phyloP scores from a whole-genome alignment of 2,329 filamentous ascomycete genomes.

The Ceratocystis destructans region DNA sequence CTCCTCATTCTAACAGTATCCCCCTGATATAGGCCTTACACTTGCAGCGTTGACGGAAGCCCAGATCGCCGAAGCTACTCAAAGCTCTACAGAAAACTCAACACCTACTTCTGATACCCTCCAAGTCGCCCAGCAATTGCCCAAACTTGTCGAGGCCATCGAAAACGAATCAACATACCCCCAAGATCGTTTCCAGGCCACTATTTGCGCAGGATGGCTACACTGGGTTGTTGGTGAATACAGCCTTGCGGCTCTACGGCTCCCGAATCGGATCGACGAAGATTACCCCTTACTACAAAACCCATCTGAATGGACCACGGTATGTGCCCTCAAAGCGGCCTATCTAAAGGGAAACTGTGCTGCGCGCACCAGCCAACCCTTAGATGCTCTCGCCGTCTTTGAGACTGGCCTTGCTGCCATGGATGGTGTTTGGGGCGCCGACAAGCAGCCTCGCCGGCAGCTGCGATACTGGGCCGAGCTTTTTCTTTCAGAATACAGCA shows the following conservation, averaged over 20 bases:
- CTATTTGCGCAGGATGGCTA: conserved; percentile 71
- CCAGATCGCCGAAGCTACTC: conserved; percentile 44
- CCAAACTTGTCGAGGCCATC: conserved; percentile 42
- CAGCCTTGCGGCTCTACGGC: conserved; percentile 40
- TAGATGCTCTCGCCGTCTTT: conserved; percentile 53
- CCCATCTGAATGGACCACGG: conserved; percentile 65
- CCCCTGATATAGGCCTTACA: conserved; percentile 43
- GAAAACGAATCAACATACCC: conserved; percentile 40
- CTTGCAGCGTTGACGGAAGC: conserved; percentile 56
- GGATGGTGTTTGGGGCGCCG: conserved; percentile 34
- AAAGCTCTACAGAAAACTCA: conserved; percentile 28
- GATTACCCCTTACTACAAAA: conserved; percentile 40
- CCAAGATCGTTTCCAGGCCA: conserved; percentile 61
- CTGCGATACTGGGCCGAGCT: conserved; percentile 67
- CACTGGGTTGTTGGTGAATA: conserved; percentile 67
- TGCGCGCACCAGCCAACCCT: conserved; percentile 34
- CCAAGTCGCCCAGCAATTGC: conserved; percentile 33
- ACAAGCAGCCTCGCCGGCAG: conserved; percentile 45
- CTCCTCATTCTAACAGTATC: conserved; percentile 18
- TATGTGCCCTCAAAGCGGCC: conserved; percentile 64
- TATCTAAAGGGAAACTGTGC: conserved; percentile 61
- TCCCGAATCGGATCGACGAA: conserved; percentile 50
- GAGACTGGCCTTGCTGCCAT: conserved; percentile 52
- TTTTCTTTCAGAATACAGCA: conserved; percentile 60
- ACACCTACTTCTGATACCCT: conserved; percentile 34